A percentile compares a stretch with the other conserved stretches of the same genome.
These are phyloP conservation scores for Fusarium nematophilum DNA, from an alignment of 2,329 filamentous ascomycete species.

Conservation along the genomic window DNA sequence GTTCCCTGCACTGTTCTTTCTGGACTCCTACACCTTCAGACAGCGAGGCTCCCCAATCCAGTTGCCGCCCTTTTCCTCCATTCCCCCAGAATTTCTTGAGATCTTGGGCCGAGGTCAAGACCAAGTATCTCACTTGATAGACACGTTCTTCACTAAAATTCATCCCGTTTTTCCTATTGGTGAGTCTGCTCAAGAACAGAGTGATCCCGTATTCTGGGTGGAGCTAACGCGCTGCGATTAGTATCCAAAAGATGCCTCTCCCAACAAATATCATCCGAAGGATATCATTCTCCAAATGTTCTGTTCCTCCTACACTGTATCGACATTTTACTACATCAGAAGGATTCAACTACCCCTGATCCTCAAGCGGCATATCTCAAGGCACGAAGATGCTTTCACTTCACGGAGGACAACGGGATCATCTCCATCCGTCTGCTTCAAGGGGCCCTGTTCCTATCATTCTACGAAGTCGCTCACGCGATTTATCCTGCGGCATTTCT, in stretches of 20 bases:
- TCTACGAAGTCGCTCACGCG: constrained; percentile 10
- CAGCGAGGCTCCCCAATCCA: not conserved
- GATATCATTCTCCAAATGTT: not conserved
- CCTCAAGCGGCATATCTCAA: not conserved
- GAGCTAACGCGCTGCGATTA: no score
- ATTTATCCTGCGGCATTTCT: constrained; percentile 17
- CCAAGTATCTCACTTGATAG: not conserved
- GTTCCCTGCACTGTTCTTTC: constrained; percentile 17
- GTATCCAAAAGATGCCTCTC: constrained; percentile 10
- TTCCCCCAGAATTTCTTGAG: not conserved
- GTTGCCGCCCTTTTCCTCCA: not conserved
- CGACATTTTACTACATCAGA: not conserved
- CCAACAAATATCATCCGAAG: constrained; percentile 11
- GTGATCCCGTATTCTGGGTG: no score
- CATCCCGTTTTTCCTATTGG: constrained; percentile 8
- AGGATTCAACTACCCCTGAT: not conserved
- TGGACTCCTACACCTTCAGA: constrained; percentile 12
- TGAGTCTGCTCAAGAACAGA: not conserved
- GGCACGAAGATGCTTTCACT: constrained; percentile 2
- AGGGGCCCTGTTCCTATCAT: not conserved
- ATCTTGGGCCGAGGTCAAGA: not conserved
- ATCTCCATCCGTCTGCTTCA: constrained; percentile 11
- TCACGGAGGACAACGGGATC: constrained; percentile 2
- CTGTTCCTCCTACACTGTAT: constrained; percentile 15
- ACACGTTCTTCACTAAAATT: not conserved